Evolutionary conservation across 2,329 filamentous ascomycete genomes (phyloP), one percentile per base, ranked within the genome.

Genomic region (Gaeumannomyces sp.): DNA sequence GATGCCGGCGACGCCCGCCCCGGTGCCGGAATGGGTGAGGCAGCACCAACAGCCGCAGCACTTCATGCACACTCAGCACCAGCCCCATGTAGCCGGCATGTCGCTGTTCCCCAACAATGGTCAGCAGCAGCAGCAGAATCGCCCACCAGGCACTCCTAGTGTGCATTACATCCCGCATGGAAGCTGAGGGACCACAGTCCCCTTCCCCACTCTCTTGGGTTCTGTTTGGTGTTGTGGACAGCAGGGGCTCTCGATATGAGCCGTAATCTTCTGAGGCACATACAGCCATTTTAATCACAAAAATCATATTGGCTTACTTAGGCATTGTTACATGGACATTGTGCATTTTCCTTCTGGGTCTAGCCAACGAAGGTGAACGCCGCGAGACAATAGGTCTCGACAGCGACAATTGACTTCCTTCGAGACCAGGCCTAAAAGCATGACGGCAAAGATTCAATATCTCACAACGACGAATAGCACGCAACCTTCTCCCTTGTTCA

Each of bases 1-100:
- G 67, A 72, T 75, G 69, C 71, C 71, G 0, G 68, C 68, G 11
- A 67, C 68, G 16, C 67, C 69, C 1, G 62, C 29, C 60, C 27
- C 50, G 59, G 60, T 64, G 27, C 61, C 27, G 25, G 45, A 45
- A n/a, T 53, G 38, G 50, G 56, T 35, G 5, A 45, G 53, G 25
- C 62, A 22, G 29, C 19, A 56, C 22, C 31, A 56, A 22, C 29
- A 59, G 35, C 27, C 60, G 0, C 28, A 27, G 16, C 11, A 27
- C 22, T 45, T 27, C 22, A 53, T 53, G 22, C 59, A 59, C 25
- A 31, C 58, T 35, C 27, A 57, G 28, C 29, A 38, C n/a, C 62
- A 59, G n/a, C 53, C 53, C 11, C 33, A 63, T n/a, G 14, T 25
- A 11, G 22, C 50, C n/a, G 25, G 14, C n/a, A 16, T 59, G 27